Evolutionary conservation across 495 filamentous ascomycete genomes (phyloP).

Genomic region (Neurospora sp.): DNA sequence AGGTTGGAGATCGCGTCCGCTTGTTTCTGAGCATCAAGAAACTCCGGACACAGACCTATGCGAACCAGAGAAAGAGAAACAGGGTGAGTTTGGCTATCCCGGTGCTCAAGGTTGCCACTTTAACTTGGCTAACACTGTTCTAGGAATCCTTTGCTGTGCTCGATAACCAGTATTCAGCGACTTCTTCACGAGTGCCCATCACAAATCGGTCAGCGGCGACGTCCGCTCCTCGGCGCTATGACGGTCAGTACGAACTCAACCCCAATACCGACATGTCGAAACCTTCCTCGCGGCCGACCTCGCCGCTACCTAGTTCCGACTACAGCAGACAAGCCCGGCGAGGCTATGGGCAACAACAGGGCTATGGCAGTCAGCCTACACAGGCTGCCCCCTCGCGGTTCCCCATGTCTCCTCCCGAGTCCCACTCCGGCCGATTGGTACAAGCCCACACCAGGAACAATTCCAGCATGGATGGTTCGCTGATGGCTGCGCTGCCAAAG

Average conservation of each 20-base stretch:
- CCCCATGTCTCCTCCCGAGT: conserved; percentile 29
- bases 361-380: conserved; percentile 23
- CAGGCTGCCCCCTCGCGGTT: conserved; percentile 22
- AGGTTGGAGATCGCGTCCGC: conserved; percentile 93
- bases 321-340: conserved; percentile 27
- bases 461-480: conserved; percentile 67
- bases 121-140: conserved; percentile 4
- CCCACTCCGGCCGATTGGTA: conserved; percentile 36
- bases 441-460: conserved; percentile 48
- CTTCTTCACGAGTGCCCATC: conserved; percentile 50
- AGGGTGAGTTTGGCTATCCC: conserved; percentile 51
- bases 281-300: conserved; percentile 56
- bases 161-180: conserved; percentile 52
- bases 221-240: conserved; percentile 48
- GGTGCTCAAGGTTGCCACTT: conserved; percentile 12
- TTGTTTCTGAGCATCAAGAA: conserved; percentile 90
- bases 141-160: conserved; percentile 65
- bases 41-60: conserved; percentile 72
- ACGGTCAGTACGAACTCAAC: conserved; percentile 49
- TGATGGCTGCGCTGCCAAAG: conserved; percentile 68
- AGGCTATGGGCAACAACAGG: conserved; percentile 32
- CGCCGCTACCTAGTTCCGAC: conserved; percentile 54
- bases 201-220: conserved; percentile 36
- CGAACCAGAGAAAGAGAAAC: conserved; percentile 76
- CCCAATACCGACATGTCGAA: conserved; percentile 38